These are phyloP conservation scores for Sherardia arvensis DNA, from an alignment of 257 asterid species.

Conservation along the genomic window DNA sequence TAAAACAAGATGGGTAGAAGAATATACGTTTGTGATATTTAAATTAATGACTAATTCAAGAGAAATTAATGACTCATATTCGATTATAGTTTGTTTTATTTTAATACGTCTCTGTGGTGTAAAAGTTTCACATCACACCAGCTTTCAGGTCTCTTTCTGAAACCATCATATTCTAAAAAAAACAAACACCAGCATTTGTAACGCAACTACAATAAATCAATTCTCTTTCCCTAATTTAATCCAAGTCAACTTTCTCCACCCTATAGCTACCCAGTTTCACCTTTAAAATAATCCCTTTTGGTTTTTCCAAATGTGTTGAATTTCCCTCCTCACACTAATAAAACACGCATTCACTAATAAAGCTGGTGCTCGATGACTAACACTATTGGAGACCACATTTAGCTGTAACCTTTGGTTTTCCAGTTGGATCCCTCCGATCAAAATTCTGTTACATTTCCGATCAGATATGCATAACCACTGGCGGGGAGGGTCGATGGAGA, in stretches of 20 bases:
- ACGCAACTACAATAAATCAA: not conserved
- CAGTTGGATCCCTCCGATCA: not conserved
- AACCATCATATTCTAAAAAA: conserved; percentile 7
- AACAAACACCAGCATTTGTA: not conserved
- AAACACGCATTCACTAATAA: not conserved
- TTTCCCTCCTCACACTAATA: not conserved
- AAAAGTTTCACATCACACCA: conserved; percentile 11
- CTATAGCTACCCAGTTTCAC: not conserved
- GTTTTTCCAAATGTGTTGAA: not conserved
- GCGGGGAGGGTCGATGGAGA: conserved; percentile 76
- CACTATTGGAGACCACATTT: not conserved
- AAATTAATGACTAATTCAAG: too few species aligned
- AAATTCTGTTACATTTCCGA: not conserved
- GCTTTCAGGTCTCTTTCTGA: conserved; percentile 14
- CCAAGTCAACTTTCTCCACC: conserved; percentile 25
- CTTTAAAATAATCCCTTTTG: not conserved
- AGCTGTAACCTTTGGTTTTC: not conserved
- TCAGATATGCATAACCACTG: conserved; percentile 60
- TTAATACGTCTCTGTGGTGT: not conserved
- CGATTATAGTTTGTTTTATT: too few species aligned
- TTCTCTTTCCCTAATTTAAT: not conserved
- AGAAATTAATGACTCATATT: too few species aligned
- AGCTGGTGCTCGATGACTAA: not conserved
- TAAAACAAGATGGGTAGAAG: too few species aligned
- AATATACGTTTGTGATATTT: too few species aligned